Percentiles rank a stretch among this genome's conserved stretches.
Evolutionary conservation across 1,284 basidiomycete species (phyloP).

Genomic region (Marasmius sp.): DNA sequence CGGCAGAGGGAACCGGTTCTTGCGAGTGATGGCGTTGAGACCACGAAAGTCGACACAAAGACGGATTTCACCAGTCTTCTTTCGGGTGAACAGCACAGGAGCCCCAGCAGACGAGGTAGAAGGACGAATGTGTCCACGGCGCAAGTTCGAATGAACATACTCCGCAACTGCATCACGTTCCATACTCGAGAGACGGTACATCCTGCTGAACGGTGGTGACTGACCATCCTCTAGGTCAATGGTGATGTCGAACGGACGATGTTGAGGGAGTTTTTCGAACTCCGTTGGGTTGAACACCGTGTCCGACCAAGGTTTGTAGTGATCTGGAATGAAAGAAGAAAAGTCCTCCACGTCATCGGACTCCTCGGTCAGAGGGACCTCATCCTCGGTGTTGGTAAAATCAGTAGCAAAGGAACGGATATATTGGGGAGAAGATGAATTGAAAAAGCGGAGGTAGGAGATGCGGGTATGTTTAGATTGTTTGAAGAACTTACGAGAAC

Average conservation of each 20-base stretch:
- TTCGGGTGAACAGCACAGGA: slow-evolving; percentile 16
- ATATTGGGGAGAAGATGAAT: neutral
- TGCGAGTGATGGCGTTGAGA: no score
- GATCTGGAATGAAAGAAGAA: neutral
- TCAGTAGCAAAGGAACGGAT: neutral
- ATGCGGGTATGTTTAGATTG: neutral
- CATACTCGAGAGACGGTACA: no score
- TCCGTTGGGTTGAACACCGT: slow-evolving; percentile 1
- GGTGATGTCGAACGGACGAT: neutral
- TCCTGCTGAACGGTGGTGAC: slow-evolving; percentile 2
- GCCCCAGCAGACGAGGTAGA: slow-evolving; percentile 19
- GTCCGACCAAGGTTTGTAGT: neutral
- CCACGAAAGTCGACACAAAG: slow-evolving; percentile 6
- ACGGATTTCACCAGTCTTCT: slow-evolving; percentile 6
- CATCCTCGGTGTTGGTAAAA: neutral
- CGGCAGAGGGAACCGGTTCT: slow-evolving; percentile 14
- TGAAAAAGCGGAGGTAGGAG: neutral
- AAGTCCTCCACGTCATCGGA: neutral
- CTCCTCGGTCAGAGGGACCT: neutral
- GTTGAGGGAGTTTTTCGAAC: neutral
- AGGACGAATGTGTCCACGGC: slow-evolving; percentile 3
- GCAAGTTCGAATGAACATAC: slow-evolving; percentile 4
- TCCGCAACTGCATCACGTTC: slow-evolving; percentile 8
- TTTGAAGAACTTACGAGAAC: neutral
- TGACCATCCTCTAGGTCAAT: neutral